Percentiles rank a stretch among this genome's conserved stretches.
These are phyloP conservation scores for Puccinellia tenuiflora DNA, from an alignment of 176 grass and related monocot genomes.

Conservation along the genomic window DNA sequence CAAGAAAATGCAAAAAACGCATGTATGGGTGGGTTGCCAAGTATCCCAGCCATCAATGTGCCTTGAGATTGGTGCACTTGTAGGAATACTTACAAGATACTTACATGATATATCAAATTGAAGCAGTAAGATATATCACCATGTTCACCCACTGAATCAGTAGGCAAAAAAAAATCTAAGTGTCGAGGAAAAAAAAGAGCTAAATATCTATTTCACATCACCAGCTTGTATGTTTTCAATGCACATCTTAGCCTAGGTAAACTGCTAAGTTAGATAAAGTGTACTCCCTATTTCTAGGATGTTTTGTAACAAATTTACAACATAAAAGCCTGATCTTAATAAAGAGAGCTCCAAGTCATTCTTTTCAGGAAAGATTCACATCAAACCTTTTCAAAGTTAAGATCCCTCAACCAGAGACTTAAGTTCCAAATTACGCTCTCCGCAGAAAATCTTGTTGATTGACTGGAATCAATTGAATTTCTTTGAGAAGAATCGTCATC, in stretches of 20 bases:
- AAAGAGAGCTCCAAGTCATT: neutral
- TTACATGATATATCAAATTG: neutral
- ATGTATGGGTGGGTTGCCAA: neutral
- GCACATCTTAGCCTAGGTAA: slow-evolving; percentile 1
- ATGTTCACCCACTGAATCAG: slow-evolving; percentile 7
- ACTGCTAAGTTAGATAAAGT: neutral
- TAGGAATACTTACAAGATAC: neutral
- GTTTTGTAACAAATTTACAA: neutral
- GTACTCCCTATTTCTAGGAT: neutral
- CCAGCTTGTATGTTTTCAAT: slow-evolving; percentile 1
- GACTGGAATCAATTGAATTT: slow-evolving; percentile 26
- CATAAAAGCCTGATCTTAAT: neutral
- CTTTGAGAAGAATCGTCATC: slow-evolving; percentile 47
- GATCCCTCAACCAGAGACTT: slow-evolving; percentile 68
- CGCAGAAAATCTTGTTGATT: slow-evolving; percentile 54
- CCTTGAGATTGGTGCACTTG: neutral
- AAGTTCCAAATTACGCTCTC: slow-evolving; percentile 83
- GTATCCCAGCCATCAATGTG: neutral
- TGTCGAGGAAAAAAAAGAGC: neutral
- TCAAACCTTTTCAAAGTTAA: slow-evolving; percentile 65
- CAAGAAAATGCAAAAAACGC: neutral
- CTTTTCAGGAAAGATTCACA: slow-evolving; percentile 18
- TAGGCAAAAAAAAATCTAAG: neutral
- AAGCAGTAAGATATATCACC: neutral
- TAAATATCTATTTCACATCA: neutral